Conservation (phyloP, 495 filamentous ascomycete species). For the Haplographium delicatum region DNA sequence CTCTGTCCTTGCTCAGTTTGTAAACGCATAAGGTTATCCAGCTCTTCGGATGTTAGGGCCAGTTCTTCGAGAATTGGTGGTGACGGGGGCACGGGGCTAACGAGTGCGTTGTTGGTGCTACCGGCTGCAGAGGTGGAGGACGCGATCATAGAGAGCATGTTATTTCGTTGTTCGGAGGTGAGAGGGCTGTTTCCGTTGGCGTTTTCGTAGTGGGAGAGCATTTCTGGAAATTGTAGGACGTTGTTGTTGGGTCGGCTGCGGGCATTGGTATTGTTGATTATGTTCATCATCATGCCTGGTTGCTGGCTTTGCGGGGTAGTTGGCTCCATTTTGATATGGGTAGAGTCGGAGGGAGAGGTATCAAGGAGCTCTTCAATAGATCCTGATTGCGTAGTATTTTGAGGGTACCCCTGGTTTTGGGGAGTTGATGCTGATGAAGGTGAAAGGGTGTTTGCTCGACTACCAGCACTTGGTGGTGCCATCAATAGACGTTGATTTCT, state of each 20-base stretch:
- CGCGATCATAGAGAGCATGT: slow-evolving; percentile 77
- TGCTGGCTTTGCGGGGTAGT: slow-evolving; percentile 42
- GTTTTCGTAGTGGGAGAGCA: slow-evolving; percentile 66
- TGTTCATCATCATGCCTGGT: slow-evolving; percentile 67
- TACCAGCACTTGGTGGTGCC: slow-evolving; percentile 19
- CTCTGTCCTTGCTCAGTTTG: slow-evolving; percentile 67
- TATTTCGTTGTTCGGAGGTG: slow-evolving; percentile 69
- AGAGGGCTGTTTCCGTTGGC: slow-evolving; percentile 59
- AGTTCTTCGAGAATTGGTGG: slow-evolving; percentile 53
- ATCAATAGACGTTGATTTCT: slow-evolving; percentile 26
- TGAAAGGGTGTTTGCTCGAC: slow-evolving; percentile 37
- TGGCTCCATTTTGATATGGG: slow-evolving; percentile 14
- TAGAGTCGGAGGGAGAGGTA: slow-evolving; percentile 13
- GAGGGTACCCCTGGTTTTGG: slow-evolving; percentile 27
- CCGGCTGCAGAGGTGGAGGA: slow-evolving; percentile 16
- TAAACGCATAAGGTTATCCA: slow-evolving; percentile 68
- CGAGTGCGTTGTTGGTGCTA: slow-evolving; percentile 36
- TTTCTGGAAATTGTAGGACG: slow-evolving; percentile 64
- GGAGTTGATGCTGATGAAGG: slow-evolving; percentile 25
- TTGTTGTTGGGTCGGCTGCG: slow-evolving; percentile 42
- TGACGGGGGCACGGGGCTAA: slow-evolving; percentile 53
- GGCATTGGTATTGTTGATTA: slow-evolving; percentile 77
- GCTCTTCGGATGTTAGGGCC: slow-evolving; percentile 59
- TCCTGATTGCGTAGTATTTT: slow-evolving; percentile 14
- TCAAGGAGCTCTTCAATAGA: slow-evolving; percentile 33